Evolutionary conservation across 2,329 filamentous ascomycete genomes (phyloP), one percentile per base, ranked within the genome.

Genomic region (Alternaria gansuensis): DNA sequence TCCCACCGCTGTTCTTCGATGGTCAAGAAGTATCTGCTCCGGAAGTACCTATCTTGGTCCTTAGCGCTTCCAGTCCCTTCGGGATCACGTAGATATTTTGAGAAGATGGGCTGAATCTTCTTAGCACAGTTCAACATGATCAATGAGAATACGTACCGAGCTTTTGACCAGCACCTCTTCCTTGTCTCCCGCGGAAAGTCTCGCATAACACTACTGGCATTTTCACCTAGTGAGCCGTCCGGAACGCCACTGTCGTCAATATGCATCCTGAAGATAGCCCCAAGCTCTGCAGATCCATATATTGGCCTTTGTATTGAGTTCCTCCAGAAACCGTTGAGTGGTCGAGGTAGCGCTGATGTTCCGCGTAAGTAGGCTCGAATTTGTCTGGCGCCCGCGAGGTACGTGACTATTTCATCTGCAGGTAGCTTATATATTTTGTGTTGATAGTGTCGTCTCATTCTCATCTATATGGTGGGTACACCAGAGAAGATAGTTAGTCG

Each of bases 281-380:
- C 78, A 63, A 81, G 77, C 54, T 82, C 80, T 0, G 80, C 81
- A 1, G 79, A 78, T 0, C 80, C 80, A 56, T 82, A 82, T 28
- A 80, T 66, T 51, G 62, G 70, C 51, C 76, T 77, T 33, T 79
- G 77, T 66, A 82, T 72, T 3, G 83, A 71, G 5, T 71, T 66
- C 3, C 76, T 76, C 82, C 83, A 84, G 63, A 83, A 84, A 37
- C 83, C 77, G n/a, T 79, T 79, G 37, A 85, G 79, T 1, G 82
- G 81, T 51, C 79, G 78, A 3, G 82, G 82, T 36, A 84, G 62
- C 0, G 82, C 82, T 3, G 79, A 82, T 0, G 82, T 84, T 0
- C 80, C 80, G 62, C 80, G 82, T 5, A 82, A 68, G 57, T 77
- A 79, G 1, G 78, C 78, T 14, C 78, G 71, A 36, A 82, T 74